These are phyloP conservation scores for Withania somnifera DNA, from an alignment of 305 asterid genomes.

Conservation along the genomic window DNA sequence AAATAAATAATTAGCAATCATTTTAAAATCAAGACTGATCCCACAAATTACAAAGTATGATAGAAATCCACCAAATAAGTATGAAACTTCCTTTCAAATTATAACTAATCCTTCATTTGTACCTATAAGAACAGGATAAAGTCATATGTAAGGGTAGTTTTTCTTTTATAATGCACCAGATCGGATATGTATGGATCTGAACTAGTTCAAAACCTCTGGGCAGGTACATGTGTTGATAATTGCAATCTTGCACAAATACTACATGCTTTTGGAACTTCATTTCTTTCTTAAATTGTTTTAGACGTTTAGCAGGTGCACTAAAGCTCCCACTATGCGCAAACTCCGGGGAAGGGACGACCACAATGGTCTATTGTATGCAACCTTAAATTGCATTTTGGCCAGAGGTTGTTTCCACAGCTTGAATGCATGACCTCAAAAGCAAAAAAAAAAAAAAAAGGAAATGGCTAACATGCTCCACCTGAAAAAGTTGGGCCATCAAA, in stretches of 20 bases:
- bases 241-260: background rate
- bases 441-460: background rate
- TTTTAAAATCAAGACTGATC: background rate
- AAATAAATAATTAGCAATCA: background rate
- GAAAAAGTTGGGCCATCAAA: conserved; percentile 77
- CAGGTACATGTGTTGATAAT: background rate
- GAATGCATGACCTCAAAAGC: too few species aligned
- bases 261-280: background rate
- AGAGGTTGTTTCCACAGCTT: too few species aligned
- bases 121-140: background rate
- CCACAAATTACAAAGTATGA: background rate
- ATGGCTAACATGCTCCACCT: conserved; percentile 36
- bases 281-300: background rate
- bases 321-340: too few species aligned
- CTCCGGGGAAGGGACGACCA: too few species aligned
- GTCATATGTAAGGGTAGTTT: background rate
- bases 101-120: background rate
- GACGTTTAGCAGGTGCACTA: too few species aligned
- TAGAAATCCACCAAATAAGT: background rate
- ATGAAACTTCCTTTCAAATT: background rate
- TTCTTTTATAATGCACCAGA: background rate
- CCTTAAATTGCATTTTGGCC: too few species aligned
- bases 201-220: background rate
- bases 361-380: too few species aligned
- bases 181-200: background rate